phyloP scores from a whole-genome alignment of 768 basidiomycete genomes.

The Russula emetica region DNA sequence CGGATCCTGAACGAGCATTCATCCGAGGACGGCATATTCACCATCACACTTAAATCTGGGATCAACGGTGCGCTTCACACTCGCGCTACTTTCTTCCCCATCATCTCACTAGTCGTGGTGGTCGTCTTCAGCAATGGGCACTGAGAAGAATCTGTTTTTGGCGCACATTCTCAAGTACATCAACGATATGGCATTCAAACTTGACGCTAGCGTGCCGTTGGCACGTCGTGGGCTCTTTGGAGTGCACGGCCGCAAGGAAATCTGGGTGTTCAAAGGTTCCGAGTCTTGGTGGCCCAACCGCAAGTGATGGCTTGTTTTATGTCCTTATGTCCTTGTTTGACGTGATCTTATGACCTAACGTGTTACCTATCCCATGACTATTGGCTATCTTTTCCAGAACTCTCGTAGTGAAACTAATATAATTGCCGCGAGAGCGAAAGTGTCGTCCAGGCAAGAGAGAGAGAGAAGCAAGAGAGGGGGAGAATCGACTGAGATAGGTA shows the following conservation, averaged over 20 bases:
- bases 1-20: constrained; percentile 42
- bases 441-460: too few relatives aligned
- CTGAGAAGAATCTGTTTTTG: constrained; percentile 53
- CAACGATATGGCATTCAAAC: constrained; percentile 50
- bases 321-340: background rate
- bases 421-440: too few relatives aligned
- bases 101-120: constrained; percentile 4
- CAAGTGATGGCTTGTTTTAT: constrained; percentile 2
- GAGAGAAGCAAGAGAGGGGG: too few relatives aligned
- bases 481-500: too few relatives aligned
- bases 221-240: constrained; percentile 40
- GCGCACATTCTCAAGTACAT: constrained; percentile 62
- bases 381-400: background rate
- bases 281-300: constrained; percentile 26
- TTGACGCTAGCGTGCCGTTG: constrained; percentile 66
- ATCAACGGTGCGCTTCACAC: constrained; percentile 18
- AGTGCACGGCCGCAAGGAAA: constrained; percentile 47
- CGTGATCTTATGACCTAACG: constrained; percentile 21
- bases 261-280: constrained; percentile 59
- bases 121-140: constrained; percentile 24
- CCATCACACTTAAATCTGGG: constrained; percentile 49
- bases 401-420: too few relatives aligned
- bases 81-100: background rate
- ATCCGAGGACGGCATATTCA: constrained; percentile 48
- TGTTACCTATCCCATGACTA: background rate